Conservation (phyloP, 495 filamentous ascomycete species). For the Aspergillus funiculosus region DNA sequence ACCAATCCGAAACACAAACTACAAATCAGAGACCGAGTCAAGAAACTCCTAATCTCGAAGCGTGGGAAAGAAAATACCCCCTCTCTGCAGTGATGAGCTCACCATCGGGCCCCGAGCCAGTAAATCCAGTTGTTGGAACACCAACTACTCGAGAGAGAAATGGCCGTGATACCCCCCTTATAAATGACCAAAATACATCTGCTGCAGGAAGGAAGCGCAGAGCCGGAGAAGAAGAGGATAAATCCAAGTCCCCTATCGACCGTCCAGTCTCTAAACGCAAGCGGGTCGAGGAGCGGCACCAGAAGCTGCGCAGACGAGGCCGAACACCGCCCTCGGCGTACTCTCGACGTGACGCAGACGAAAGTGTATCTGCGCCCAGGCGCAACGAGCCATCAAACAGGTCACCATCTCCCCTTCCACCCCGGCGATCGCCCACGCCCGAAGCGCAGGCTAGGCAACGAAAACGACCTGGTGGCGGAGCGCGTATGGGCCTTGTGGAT, state of each 20-base stretch:
- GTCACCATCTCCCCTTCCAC: conserved; percentile 34
- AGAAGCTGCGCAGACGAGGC: conserved; percentile 35
- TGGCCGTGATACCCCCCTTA: conserved; percentile 3
- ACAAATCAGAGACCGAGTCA: neutral
- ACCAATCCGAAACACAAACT: conserved; percentile 1
- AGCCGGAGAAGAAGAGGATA: conserved; percentile 21
- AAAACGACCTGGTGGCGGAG: conserved; percentile 79
- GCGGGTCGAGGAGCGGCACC: conserved; percentile 42
- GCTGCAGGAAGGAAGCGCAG: conserved; percentile 25
- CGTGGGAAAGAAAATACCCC: neutral
- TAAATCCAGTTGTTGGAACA: neutral
- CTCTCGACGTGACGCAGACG: conserved; percentile 37
- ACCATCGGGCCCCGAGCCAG: neutral
- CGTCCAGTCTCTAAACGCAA: conserved; percentile 35
- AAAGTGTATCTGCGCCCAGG: conserved; percentile 8
- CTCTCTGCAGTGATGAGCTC: conserved; percentile 5
- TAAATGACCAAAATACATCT: conserved; percentile 19
- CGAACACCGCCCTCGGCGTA: conserved; percentile 38
- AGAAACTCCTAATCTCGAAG: too few relatives aligned
- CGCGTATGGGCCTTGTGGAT: conserved; percentile 67
- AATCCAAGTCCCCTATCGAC: conserved; percentile 18
- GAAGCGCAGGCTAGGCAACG: conserved; percentile 56
- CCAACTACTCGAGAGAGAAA: conserved; percentile 9
- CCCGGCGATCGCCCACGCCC: conserved; percentile 35
- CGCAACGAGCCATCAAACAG: conserved; percentile 25